Base-by-base conservation (phyloP, 2,329 filamentous ascomycete species). In the Fusarium foetens region DNA sequence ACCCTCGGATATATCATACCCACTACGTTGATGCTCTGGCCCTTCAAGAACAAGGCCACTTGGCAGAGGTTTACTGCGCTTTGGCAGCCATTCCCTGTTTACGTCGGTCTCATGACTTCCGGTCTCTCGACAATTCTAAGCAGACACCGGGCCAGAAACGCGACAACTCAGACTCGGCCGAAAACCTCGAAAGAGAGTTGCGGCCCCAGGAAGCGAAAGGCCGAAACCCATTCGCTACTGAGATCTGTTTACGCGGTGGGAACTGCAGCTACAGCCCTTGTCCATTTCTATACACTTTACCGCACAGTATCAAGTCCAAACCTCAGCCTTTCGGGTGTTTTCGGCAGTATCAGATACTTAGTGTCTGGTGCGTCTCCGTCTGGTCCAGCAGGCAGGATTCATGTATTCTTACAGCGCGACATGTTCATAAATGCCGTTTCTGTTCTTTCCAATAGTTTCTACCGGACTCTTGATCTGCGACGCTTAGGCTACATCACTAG, bases 71-170 rank as follows among this genome's bases (percentile, higher is more conserved):
- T 51, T 0, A 19, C 33, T 8, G 55, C 48, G 0, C 1, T 68
- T 1, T 68, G 65, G 65, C 65, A 68, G 1, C 65, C 63, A 3
- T 68, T 55, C 17, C 65, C 65, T 0, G 19, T 45, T 8, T 51
- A 39, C 10, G 38, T 63, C 5, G 12, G 48, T 0, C 16, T 55
- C 2, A n/a, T 45, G 11, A 55, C 48, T 9, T 8, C 16, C 0
- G 38, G 42, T 0, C 1, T 31, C 1, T 63, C 42, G 7, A 3
- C 11, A 1, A 0, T 43, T 1, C 3, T 42, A 0, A 45, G 35
- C 2, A 36, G 8, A 5, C 12, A 7, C 3, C 5, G 21, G 5
- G 6, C 11, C 3, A 17, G 1, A 3, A 4, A n/a, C 13, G 1
- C 39, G 3, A 3, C 25, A 25, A 25, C 25, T 25, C 25, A 25